Conservation (phyloP, 495 filamentous ascomycete genomes). For the Aspergillus sclerotiicarbonarius region DNA sequence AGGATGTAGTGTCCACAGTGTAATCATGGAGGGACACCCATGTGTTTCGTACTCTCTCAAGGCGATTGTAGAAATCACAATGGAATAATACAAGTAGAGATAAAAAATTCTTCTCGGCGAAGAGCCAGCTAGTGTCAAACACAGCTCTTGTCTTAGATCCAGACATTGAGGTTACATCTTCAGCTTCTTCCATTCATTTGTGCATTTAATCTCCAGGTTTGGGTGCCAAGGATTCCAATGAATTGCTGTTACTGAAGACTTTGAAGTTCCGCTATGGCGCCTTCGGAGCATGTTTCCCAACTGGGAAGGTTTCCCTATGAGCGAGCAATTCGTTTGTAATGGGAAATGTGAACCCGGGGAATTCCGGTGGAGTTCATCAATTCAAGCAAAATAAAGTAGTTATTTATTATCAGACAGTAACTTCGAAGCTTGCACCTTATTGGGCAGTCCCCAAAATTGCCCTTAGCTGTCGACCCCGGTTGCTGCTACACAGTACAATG, state of each 20-base stretch:
- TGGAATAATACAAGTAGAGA: too few species aligned
- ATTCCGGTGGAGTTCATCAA: background rate
- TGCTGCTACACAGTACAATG: too few species aligned
- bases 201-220: too few species aligned
- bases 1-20: too few species aligned
- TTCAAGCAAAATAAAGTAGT: background rate
- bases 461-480: background rate
- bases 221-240: background rate
- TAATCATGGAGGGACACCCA: too few species aligned
- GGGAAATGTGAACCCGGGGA: background rate
- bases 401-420: background rate
- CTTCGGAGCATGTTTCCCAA: constrained; percentile 11
- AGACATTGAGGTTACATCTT: too few species aligned
- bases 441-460: background rate
- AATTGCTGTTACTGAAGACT: background rate
- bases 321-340: background rate
- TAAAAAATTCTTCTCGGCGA: too few species aligned
- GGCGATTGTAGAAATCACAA: too few species aligned
- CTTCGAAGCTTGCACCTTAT: background rate
- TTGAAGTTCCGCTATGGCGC: background rate
- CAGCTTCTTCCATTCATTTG: too few species aligned
- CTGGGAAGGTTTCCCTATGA: background rate
- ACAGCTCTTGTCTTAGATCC: too few species aligned
- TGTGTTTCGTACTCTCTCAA: too few species aligned
- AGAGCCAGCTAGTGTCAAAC: too few species aligned